A percentile compares a stretch with the other conserved stretches of the same genome.
Conservation (phyloP, 2,329 filamentous ascomycete genomes). For the Colletotrichum sp. region DNA sequence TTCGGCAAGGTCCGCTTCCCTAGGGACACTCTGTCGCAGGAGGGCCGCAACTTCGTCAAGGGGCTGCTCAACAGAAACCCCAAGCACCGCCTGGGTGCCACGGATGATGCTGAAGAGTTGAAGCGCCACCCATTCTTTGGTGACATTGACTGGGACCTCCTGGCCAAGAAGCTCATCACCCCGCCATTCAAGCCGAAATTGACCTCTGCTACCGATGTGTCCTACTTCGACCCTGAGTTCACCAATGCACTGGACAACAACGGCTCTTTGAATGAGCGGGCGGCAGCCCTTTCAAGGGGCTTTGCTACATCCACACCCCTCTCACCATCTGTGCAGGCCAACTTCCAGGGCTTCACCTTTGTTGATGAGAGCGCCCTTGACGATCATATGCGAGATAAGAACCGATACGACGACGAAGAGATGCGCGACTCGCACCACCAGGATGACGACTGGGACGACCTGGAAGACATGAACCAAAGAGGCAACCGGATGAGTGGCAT, state of each 20-base stretch:
- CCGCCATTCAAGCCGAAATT: slow-evolving; percentile 98
- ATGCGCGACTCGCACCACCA: slow-evolving; percentile 59
- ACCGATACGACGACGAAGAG: slow-evolving; percentile 57
- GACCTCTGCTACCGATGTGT: slow-evolving; percentile 94
- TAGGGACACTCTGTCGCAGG: slow-evolving; percentile 88
- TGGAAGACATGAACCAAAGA: slow-evolving; percentile 58
- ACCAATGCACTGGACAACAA: slow-evolving; percentile 91
- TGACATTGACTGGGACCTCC: slow-evolving; percentile 89
- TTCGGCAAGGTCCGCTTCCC: slow-evolving; percentile 98
- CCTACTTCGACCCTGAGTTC: slow-evolving; percentile 98
- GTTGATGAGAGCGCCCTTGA: slow-evolving; percentile 98
- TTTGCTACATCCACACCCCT: slow-evolving; percentile 90
- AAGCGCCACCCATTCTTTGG: slow-evolving; percentile 94
- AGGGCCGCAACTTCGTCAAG: slow-evolving; percentile 98
- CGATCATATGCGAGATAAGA: slow-evolving; percentile 71
- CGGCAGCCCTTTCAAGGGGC: slow-evolving; percentile 82
- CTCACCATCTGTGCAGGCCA: slow-evolving; percentile 94
- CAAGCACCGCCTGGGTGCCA: slow-evolving; percentile 90
- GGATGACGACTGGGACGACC: slow-evolving; percentile 61
- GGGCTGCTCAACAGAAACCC: slow-evolving; percentile 96
- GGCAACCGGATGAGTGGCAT: slow-evolving; percentile 69
- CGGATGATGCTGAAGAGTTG: slow-evolving; percentile 88
- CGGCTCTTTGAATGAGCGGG: slow-evolving; percentile 87
- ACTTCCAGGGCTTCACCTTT: slow-evolving; percentile 98
- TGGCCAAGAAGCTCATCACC: slow-evolving; percentile 89